Conservation (phyloP, 2,329 filamentous ascomycete species). For the Bertia moriformis region DNA sequence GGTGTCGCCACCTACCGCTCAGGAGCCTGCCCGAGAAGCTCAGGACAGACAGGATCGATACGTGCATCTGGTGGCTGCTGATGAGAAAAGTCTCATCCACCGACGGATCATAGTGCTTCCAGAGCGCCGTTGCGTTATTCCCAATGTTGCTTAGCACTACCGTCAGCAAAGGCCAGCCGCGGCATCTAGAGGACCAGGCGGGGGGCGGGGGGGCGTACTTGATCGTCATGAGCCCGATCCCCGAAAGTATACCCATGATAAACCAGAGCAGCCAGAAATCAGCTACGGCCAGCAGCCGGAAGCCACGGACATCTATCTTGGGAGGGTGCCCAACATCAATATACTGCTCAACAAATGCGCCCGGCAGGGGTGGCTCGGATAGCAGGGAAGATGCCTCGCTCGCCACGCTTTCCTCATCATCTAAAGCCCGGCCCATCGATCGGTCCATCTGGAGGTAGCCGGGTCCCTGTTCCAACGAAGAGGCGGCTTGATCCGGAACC, state of each 20-base stretch:
- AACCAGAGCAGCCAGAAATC: constrained; percentile 88
- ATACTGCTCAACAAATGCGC: constrained; percentile 33
- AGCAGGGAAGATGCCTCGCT: constrained; percentile 75
- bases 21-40: constrained; percentile 71
- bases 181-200: background rate
- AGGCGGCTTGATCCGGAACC: constrained; percentile 9
- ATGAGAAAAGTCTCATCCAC: constrained; percentile 63
- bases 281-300: constrained; percentile 52
- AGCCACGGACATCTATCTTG: constrained; percentile 79
- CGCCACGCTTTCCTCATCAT: constrained; percentile 27
- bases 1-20: constrained; percentile 41
- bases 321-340: constrained; percentile 62
- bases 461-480: no score
- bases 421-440: no score
- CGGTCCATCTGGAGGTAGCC: no score
- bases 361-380: constrained; percentile 40
- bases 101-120: constrained; percentile 69
- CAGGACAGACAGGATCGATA: constrained; percentile 80
- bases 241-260: constrained; percentile 79
- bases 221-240: constrained; percentile 95
- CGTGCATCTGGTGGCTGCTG: constrained; percentile 74
- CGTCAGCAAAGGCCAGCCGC: constrained; percentile 3
- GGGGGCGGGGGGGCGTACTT: constrained; percentile 48
- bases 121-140: constrained; percentile 74
- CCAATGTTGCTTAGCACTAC: constrained; percentile 86